phyloP scores from a whole-genome alignment of 2,329 filamentous ascomycete species.

The Anthostomella pinea region DNA sequence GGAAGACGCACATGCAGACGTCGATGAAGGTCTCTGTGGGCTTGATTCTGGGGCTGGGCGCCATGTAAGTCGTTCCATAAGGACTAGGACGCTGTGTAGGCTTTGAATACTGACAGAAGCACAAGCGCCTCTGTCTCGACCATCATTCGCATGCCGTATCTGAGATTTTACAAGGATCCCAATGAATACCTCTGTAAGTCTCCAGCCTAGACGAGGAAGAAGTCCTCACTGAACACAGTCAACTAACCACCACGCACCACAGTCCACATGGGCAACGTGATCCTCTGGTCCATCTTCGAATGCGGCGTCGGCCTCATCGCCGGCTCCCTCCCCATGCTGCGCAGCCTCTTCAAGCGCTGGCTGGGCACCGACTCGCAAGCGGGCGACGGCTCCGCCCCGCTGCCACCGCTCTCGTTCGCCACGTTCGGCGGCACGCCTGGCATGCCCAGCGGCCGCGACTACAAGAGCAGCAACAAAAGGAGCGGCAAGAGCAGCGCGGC shows the following conservation, averaged over 20 bases:
- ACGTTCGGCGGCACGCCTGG: too few relatives aligned
- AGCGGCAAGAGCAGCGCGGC: too few relatives aligned
- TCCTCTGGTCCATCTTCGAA: slow-evolving; percentile 7
- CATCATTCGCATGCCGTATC: slow-evolving; percentile 7
- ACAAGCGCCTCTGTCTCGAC: slow-evolving; percentile 6
- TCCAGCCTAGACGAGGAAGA: not conserved
- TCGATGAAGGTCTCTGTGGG: slow-evolving; percentile 8
- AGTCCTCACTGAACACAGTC: not conserved
- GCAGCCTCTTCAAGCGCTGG: too few relatives aligned
- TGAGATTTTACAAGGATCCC: slow-evolving; percentile 2
- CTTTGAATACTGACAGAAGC: not conserved
- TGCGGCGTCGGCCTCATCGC: slow-evolving; percentile 13
- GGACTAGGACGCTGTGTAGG: too few relatives aligned
- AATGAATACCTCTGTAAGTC: slow-evolving; percentile 9
- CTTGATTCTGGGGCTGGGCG: slow-evolving; percentile 5
- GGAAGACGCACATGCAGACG: slow-evolving; percentile 9
- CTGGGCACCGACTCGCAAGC: too few relatives aligned
- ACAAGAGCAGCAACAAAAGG: too few relatives aligned
- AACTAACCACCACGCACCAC: slow-evolving; percentile 1
- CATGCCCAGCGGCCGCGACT: too few relatives aligned
- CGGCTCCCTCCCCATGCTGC: too few relatives aligned
- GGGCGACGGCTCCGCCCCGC: too few relatives aligned
- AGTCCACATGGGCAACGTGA: slow-evolving; percentile 3
- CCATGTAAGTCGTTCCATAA: slow-evolving; percentile 1
- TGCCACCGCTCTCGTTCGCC: too few relatives aligned